Evolutionary conservation across 179 eudicot genomes (phyloP), one percentile per base, ranked within the genome.

Genomic region (Beta macrorhiza): DNA sequence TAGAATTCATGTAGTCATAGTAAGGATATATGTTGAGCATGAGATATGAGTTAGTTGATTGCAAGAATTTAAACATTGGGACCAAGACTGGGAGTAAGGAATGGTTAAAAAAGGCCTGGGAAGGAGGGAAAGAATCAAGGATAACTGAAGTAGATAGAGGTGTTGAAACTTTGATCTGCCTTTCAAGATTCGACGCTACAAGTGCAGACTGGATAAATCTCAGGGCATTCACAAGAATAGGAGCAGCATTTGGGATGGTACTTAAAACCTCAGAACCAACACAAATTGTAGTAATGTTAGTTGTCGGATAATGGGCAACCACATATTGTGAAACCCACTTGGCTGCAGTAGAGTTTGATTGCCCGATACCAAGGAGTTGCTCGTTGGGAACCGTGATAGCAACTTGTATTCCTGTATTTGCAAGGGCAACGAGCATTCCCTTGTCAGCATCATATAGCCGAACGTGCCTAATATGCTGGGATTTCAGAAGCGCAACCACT

Each of bases 51-150:
- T 87, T 86, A 0, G 97, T 90, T 10, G 94, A 84, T 80, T 94
- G 97, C 76, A 94, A 64, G 82, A 93, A 94, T 2, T 84, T 90
- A 69, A 94, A 91, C 89, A 94, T 11, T 1, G 96, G 98, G 51
- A 88, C 87, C 15, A 93, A 19, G 44, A 92, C 90, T 0, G 94
- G 86, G 52, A 87, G 89, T 86, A 79, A 84, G 8, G 98, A 89
- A 70, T 83, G 94, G 89, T 94, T 94, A 65, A 94, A 94, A 82
- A 93, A 93, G 58, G 97, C 97, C 67, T 93, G 96, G 3, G 98
- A 94, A 1, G 98, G 98, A 8, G 98, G 98, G 88, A 94, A 94
- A 0, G 98, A 90, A 65, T 94, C 97, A 0, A 93, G 94, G 69
- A 94, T 94, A 3, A 93, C 81, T 64, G 94, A 85, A 1, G 96